phyloP scores from a whole-genome alignment of 495 filamentous ascomycete species.

The Daldinia decipiens region DNA sequence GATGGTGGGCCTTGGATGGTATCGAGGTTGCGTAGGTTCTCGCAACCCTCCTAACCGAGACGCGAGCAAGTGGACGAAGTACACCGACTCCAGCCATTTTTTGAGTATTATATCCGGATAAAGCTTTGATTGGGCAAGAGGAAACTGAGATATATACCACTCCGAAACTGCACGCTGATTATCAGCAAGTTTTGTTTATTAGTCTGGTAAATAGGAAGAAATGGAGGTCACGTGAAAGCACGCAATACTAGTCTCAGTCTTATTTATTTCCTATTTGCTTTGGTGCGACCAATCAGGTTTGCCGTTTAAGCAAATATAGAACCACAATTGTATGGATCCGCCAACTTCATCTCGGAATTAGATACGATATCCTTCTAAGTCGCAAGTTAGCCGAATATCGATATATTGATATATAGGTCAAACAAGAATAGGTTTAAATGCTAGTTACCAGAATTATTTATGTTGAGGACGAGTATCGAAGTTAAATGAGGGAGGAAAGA shows the following conservation, averaged over 20 bases:
- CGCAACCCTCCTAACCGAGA: slow-evolving; percentile 22
- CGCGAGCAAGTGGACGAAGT: slow-evolving; percentile 41
- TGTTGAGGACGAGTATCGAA: too few relatives aligned
- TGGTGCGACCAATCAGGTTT: slow-evolving; percentile 16
- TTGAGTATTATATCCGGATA: not conserved
- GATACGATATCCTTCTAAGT: not conserved
- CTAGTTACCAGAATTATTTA: too few relatives aligned
- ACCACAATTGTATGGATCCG: not conserved
- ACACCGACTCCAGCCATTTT: slow-evolving; percentile 35
- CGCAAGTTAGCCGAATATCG: too few relatives aligned
- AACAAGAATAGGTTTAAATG: too few relatives aligned
- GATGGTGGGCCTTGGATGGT: slow-evolving; percentile 60
- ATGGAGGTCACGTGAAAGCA: slow-evolving; percentile 46
- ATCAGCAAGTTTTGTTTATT: slow-evolving; percentile 14
- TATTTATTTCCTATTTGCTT: slow-evolving; percentile 15
- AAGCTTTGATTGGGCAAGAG: slow-evolving; percentile 24
- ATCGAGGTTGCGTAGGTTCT: slow-evolving; percentile 46
- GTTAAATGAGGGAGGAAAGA: too few relatives aligned
- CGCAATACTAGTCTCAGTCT: slow-evolving; percentile 28
- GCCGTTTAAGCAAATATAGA: not conserved
- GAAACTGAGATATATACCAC: slow-evolving; percentile 2
- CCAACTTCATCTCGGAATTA: not conserved
- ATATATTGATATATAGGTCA: too few relatives aligned
- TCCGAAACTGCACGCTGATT: slow-evolving; percentile 11
- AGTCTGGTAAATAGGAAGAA: slow-evolving; percentile 6